Base-by-base conservation (phyloP, 2,329 filamentous ascomycete genomes). In the Mycosphaerella sp. region DNA sequence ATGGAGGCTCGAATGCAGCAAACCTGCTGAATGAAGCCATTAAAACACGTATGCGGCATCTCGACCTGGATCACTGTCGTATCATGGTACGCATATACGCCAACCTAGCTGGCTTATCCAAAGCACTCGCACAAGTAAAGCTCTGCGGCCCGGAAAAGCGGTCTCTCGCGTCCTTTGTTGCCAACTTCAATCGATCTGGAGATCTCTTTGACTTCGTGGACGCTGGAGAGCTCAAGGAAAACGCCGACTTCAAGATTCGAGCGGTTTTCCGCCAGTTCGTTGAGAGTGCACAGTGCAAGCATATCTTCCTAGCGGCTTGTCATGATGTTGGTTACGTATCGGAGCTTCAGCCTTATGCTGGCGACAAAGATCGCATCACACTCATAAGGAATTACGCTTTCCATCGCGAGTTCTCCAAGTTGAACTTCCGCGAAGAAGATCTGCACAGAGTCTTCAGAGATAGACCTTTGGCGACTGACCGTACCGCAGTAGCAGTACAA, bases 241-340 rank as follows among this genome's bases (percentile, higher is more conserved):
- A 77, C 27, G 77, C 78, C 25, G 78, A 79, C 58, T 78, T 77
- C 61, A 85, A 85, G 63, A 73, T 85, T 48, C 73, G 79, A 61
- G 79, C 70, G 58, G 54, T 67, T 50, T 70, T 73, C 62, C 69
- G 71, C 4, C 69, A 82, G 1, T 81, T 80, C 54, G 75, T 73
- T 30, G 76, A 81, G 41, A 80, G 79, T 58, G 68, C 73, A 3
- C 78, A 82, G 60, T 85, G 82, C 69, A 80, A 79, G 58, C 81
- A 83, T 62, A 80, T 85, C 32, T 79, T 79, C 60, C 79, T 82
- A 51, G 82, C 79, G 4, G 80, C 76, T 35, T 84, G 81, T 59
- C 80, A 84, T 57, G 79, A 84, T 58, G 71, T 71, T 18, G 75
- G 76, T 44, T 82, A 84, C 61, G 66, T 81, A 41, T 74, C 77